A percentile compares a stretch with the other conserved stretches of the same genome.
Conservation (phyloP, 2,329 filamentous ascomycete species). For the Fusarium sp. region DNA sequence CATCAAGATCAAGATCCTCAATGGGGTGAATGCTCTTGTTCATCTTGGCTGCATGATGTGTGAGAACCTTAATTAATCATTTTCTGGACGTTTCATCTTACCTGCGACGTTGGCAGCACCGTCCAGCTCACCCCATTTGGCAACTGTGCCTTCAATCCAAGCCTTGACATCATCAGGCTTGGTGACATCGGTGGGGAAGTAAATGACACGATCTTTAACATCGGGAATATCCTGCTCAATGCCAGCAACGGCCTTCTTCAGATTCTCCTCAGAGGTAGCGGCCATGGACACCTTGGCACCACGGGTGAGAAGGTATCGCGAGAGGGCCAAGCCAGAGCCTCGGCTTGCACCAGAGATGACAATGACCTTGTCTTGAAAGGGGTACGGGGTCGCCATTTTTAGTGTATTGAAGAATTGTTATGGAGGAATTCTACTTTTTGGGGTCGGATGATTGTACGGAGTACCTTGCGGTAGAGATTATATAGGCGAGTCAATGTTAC, state of each 20-base stretch:
- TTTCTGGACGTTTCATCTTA: neutral
- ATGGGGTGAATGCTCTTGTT: constrained; percentile 44
- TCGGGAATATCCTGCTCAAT: constrained; percentile 42
- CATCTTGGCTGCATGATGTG: constrained; percentile 33
- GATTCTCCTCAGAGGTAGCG: constrained; percentile 44
- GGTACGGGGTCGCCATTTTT: constrained; percentile 42
- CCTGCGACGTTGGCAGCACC: constrained; percentile 55
- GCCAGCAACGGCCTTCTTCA: constrained; percentile 41
- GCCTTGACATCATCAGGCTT: constrained; percentile 48
- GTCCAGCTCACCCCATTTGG: constrained; percentile 50
- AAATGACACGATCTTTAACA: constrained; percentile 38
- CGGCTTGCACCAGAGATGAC: constrained; percentile 71
- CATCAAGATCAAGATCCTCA: constrained; percentile 40
- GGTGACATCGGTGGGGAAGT: constrained; percentile 47
- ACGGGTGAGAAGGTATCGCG: constrained; percentile 60
- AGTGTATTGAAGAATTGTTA: neutral
- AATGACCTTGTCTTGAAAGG: constrained; percentile 63
- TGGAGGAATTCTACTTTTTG: neutral
- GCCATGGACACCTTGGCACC: constrained; percentile 49
- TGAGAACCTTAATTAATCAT: neutral
- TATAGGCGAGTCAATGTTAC: constrained; percentile 6
- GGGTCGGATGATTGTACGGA: neutral
- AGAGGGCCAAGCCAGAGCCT: constrained; percentile 66
- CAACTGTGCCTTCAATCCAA: constrained; percentile 50
- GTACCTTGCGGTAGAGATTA: constrained; percentile 2